phyloP scores from a whole-genome alignment of 176 grass and related monocot genomes.

The Ensete ventricosum region DNA sequence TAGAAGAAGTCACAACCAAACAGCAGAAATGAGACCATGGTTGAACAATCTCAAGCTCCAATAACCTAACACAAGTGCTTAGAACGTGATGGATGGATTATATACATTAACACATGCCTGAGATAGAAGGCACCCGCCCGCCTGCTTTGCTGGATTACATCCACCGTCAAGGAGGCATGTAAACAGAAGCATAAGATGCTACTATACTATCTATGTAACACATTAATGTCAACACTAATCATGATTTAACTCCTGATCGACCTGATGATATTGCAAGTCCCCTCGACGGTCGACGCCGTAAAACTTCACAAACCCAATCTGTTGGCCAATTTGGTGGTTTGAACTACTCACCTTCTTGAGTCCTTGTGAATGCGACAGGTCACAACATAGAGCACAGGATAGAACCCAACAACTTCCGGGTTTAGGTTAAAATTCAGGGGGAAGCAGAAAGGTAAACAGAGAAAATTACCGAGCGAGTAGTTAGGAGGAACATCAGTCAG shows the following conservation, averaged over 20 bases:
- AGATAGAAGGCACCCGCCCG: background rate
- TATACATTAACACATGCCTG: background rate
- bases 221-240: background rate
- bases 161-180: background rate
- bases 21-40: too few species aligned
- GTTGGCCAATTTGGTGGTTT: background rate
- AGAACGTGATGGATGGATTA: too few species aligned
- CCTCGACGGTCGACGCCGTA: background rate
- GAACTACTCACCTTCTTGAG: background rate
- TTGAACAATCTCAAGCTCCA: too few species aligned
- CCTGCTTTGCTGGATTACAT: background rate
- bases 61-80: too few species aligned
- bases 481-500: constrained; percentile 17
- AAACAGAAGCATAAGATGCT: background rate
- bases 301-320: background rate
- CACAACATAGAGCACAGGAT: background rate
- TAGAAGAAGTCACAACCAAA: too few species aligned
- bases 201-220: background rate
- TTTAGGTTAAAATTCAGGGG: background rate
- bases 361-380: constrained; percentile 28
- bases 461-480: too few species aligned
- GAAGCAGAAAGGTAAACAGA: background rate
- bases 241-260: background rate
- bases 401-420: background rate
- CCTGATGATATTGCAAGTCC: background rate